Evolutionary conservation across 2,329 filamentous ascomycete species (phyloP).

Genomic region (Venturia effusa): DNA sequence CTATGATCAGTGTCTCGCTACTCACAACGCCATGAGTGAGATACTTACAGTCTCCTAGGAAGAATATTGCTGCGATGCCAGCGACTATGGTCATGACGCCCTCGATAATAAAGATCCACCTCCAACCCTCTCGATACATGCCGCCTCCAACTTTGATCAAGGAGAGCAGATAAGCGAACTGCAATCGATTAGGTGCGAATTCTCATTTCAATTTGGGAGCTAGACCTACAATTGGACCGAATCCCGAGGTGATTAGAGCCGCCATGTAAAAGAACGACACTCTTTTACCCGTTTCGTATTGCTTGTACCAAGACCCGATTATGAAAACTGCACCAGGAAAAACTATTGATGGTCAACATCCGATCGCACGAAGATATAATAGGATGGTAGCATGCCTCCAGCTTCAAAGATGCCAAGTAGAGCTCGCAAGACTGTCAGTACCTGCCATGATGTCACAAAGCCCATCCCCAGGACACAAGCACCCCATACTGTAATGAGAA

Average conservation of each 20-base stretch:
- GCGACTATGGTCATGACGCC: slow-evolving; percentile 18
- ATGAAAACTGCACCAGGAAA: slow-evolving; percentile 14
- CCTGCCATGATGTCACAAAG: slow-evolving; percentile 20
- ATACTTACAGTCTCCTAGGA: slow-evolving; percentile 20
- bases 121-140: slow-evolving; percentile 20
- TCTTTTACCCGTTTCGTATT: slow-evolving; percentile 18
- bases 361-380: background rate
- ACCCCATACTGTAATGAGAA: slow-evolving; percentile 18
- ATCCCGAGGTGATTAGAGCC: slow-evolving; percentile 21
- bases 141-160: slow-evolving; percentile 23
- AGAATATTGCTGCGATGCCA: slow-evolving; percentile 17
- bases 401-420: slow-evolving; percentile 23
- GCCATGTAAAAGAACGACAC: slow-evolving; percentile 21
- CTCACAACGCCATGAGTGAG: background rate
- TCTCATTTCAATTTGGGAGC: background rate
- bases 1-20: background rate
- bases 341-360: slow-evolving; percentile 22
- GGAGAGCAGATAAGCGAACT: slow-evolving; percentile 22
- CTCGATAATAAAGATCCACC: slow-evolving; percentile 18
- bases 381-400: slow-evolving; percentile 6
- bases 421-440: slow-evolving; percentile 20
- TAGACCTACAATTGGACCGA: slow-evolving; percentile 22
- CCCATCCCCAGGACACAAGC: slow-evolving; percentile 15
- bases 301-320: slow-evolving; percentile 14
- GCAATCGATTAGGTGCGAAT: background rate